A percentile compares a stretch with the other conserved stretches of the same genome.
These are phyloP conservation scores for Fonsecaea nubica DNA, from an alignment of 2,329 filamentous ascomycete species.

Conservation along the genomic window DNA sequence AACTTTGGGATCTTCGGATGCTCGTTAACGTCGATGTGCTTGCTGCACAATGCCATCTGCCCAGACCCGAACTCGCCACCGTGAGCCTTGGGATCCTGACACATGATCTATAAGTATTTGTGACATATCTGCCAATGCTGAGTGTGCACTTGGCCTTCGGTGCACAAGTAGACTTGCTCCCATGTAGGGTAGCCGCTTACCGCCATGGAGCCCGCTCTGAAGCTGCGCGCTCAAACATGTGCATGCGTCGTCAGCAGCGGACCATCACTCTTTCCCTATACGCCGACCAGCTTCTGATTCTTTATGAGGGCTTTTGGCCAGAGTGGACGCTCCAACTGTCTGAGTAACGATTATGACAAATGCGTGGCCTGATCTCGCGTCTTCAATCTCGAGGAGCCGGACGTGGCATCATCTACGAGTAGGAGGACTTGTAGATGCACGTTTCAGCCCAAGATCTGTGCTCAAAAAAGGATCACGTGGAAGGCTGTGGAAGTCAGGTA, in stretches of 20 bases:
- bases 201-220: background rate
- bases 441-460: background rate
- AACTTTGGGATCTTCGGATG: slow-evolving; percentile 4
- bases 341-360: background rate
- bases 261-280: background rate
- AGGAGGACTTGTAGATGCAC: too few species aligned
- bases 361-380: background rate
- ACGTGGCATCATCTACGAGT: background rate
- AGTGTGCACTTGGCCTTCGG: slow-evolving; percentile 17
- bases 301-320: background rate
- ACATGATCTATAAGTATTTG: background rate
- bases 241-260: background rate
- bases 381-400: background rate
- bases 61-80: background rate
- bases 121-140: slow-evolving; percentile 19
- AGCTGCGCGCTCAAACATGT: background rate
- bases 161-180: slow-evolving; percentile 1
- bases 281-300: background rate
- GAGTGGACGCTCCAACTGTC: background rate
- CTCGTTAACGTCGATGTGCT: background rate
- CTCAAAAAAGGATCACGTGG: background rate
- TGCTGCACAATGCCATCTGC: background rate
- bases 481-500: background rate
- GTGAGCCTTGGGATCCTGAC: slow-evolving; percentile 16
- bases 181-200: background rate